Evolutionary conservation across 2,329 filamentous ascomycete genomes (phyloP).

Genomic region (Plenodomus lindquistii): DNA sequence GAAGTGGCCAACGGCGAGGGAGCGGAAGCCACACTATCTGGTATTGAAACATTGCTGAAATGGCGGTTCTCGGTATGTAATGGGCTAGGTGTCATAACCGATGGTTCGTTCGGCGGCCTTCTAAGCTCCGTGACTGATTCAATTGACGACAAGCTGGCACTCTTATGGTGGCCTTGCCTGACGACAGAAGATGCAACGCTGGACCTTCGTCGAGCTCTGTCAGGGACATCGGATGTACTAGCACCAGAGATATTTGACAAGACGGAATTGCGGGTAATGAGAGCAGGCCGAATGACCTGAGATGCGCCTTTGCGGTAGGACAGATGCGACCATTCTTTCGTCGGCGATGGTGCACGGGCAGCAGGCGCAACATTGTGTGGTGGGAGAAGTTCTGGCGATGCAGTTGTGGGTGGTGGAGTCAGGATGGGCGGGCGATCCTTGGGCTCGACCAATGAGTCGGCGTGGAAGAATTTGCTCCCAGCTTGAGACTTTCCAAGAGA

Average conservation of each 20-base stretch:
- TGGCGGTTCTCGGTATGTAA: slow-evolving; percentile 40
- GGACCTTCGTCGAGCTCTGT: slow-evolving; percentile 34
- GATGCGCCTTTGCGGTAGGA: slow-evolving; percentile 56
- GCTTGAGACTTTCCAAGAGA: slow-evolving; percentile 25
- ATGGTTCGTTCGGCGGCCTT: slow-evolving; percentile 26
- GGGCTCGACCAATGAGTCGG: slow-evolving; percentile 57
- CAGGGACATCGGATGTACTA: slow-evolving; percentile 25
- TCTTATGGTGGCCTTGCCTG: slow-evolving; percentile 42
- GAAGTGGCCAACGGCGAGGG: slow-evolving; percentile 26
- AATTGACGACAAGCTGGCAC: slow-evolving; percentile 52
- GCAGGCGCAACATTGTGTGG: slow-evolving; percentile 13
- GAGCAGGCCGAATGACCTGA: slow-evolving; percentile 50
- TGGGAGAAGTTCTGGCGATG: slow-evolving; percentile 30
- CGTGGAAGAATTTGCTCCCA: slow-evolving; percentile 71
- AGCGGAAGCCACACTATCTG: slow-evolving; percentile 32
- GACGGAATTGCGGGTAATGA: slow-evolving; percentile 35
- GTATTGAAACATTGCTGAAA: slow-evolving; percentile 28
- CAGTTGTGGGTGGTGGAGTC: slow-evolving; percentile 33
- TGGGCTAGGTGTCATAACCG: slow-evolving; percentile 31
- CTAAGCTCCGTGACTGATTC: slow-evolving; percentile 46
- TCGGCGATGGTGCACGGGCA: slow-evolving; percentile 49
- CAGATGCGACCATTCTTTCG: slow-evolving; percentile 53
- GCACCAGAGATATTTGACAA: slow-evolving; percentile 38
- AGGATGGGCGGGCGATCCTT: slow-evolving; percentile 35
- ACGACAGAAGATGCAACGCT: slow-evolving; percentile 36